Evolutionary conservation across 2,329 filamentous ascomycete genomes (phyloP).

Genomic region (Ceratocystiopsis minuta): DNA sequence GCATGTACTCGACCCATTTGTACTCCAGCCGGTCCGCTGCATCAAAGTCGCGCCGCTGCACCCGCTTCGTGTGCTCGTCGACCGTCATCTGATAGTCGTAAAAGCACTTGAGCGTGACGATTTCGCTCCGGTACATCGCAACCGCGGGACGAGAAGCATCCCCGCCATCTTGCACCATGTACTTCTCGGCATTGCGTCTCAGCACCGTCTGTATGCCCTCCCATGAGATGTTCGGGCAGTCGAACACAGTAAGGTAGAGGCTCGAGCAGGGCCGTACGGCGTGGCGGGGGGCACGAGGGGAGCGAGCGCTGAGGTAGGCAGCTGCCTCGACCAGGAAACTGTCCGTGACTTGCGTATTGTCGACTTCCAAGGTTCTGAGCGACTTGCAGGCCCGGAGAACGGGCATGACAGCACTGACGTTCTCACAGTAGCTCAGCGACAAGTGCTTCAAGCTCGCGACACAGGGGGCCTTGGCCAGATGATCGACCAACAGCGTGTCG

Average conservation of each 20-base stretch:
- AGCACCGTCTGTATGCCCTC: slow-evolving; percentile 75
- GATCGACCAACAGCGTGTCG: slow-evolving; percentile 52
- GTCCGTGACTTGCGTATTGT: slow-evolving; percentile 85
- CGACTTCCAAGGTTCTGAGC: slow-evolving; percentile 61
- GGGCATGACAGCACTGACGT: slow-evolving; percentile 62
- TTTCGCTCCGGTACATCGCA: slow-evolving; percentile 49
- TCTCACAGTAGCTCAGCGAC: slow-evolving; percentile 80
- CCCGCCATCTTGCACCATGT: slow-evolving; percentile 25
- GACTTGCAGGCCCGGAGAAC: slow-evolving; percentile 57
- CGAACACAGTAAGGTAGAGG: slow-evolving; percentile 66
- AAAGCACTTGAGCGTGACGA: slow-evolving; percentile 81
- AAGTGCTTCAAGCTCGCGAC: slow-evolving; percentile 56
- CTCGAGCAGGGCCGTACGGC: slow-evolving; percentile 35
- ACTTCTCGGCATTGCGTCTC: slow-evolving; percentile 63
- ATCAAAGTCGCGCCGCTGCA: slow-evolving; percentile 56
- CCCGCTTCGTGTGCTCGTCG: slow-evolving; percentile 78
- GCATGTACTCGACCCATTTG: slow-evolving; percentile 92
- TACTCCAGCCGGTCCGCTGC: slow-evolving; percentile 65
- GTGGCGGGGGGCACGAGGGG: slow-evolving; percentile 20
- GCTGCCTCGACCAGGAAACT: slow-evolving; percentile 70
- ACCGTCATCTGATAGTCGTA: slow-evolving; percentile 92
- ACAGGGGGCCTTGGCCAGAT: slow-evolving; percentile 61
- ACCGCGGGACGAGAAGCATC: no score
- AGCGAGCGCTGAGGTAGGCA: slow-evolving; percentile 53
- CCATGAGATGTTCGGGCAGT: slow-evolving; percentile 87